phyloP scores from a whole-genome alignment of 257 asterid species.

The Haberlea rhodopensis region DNA sequence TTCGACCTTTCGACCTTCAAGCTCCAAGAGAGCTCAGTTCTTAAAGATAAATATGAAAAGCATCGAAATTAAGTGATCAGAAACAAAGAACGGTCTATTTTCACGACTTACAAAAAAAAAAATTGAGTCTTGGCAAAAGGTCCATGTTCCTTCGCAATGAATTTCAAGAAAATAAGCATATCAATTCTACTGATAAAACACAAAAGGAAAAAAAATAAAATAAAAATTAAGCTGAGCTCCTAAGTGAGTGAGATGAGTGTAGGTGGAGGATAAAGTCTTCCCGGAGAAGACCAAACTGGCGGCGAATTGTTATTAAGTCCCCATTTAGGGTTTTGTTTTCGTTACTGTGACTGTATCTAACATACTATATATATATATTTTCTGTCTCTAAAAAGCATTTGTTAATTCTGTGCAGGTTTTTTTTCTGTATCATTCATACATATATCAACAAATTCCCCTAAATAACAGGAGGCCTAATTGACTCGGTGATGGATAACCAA shows the following conservation, averaged over 20 bases:
- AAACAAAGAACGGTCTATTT: constrained; percentile 24
- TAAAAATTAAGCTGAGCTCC: constrained; percentile 11
- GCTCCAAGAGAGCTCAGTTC: constrained; percentile 25
- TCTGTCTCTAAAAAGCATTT: constrained; percentile 3
- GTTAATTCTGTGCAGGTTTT: background rate
- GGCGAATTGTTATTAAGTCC: constrained; percentile 74
- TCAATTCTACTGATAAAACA: constrained; percentile 6
- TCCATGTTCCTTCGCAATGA: constrained; percentile 30
- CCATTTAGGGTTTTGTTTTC: constrained; percentile 70
- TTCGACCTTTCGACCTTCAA: constrained; percentile 40
- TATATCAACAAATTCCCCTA: constrained; percentile 36
- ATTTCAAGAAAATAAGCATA: constrained; percentile 23
- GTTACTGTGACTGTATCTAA: constrained; percentile 33
- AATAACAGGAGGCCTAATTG: too few relatives aligned
- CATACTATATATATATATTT: constrained; percentile 31
- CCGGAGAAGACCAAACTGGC: constrained; percentile 53
- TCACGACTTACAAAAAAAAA: constrained; percentile 23
- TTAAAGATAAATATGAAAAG: constrained; percentile 20
- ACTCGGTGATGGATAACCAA: too few relatives aligned
- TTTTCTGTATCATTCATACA: constrained; percentile 22
- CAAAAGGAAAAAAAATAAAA: background rate
- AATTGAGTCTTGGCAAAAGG: constrained; percentile 22
- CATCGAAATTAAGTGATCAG: constrained; percentile 34
- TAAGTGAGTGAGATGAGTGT: constrained; percentile 27
- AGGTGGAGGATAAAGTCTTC: constrained; percentile 31